Evolutionary conservation across 1,139 yeast genomes (phyloP).

Genomic region (Candida mesenterica): DNA sequence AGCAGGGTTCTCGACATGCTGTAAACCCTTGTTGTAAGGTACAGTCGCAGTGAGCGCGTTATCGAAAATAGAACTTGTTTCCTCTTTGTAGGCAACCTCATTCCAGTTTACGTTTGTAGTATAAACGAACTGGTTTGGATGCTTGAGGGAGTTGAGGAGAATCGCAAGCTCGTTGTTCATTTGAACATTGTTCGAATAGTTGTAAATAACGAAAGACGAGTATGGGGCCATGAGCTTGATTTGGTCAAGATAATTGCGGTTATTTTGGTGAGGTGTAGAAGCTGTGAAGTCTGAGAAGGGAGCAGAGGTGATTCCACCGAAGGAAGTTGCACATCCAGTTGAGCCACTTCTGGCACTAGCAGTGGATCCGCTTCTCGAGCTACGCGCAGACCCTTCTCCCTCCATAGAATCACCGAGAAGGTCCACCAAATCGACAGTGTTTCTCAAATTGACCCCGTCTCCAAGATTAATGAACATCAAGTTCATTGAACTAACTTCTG

Average conservation of each 20-base stretch:
- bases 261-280: conserved; percentile 21
- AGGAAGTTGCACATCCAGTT: not conserved
- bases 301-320: not conserved
- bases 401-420: no score
- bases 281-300: conserved; percentile 6
- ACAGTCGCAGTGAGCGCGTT: conserved; percentile 4
- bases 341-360: not conserved
- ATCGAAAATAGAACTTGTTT: conserved; percentile 1
- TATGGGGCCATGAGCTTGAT: conserved; percentile 32
- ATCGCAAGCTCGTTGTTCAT: conserved; percentile 14
- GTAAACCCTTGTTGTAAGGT: conserved; percentile 3
- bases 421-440: conserved; percentile 23
- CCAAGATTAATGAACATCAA: conserved; percentile 19
- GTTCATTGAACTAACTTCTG: conserved; percentile 14
- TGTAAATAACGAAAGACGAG: conserved; percentile 35
- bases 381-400: no score
- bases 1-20: conserved; percentile 3
- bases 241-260: conserved; percentile 34
- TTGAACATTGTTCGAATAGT: conserved; percentile 19
- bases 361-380: not conserved
- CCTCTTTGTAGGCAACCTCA: conserved; percentile 1
- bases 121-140: conserved; percentile 11
- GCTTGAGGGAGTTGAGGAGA: conserved; percentile 13
- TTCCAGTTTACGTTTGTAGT: conserved; percentile 14
- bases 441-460: conserved; percentile 16